Percentiles rank a stretch among this genome's conserved stretches.
Evolutionary conservation across 352 stramenopile species (phyloP).

Genomic region (Salisapilia sapeloensis): DNA sequence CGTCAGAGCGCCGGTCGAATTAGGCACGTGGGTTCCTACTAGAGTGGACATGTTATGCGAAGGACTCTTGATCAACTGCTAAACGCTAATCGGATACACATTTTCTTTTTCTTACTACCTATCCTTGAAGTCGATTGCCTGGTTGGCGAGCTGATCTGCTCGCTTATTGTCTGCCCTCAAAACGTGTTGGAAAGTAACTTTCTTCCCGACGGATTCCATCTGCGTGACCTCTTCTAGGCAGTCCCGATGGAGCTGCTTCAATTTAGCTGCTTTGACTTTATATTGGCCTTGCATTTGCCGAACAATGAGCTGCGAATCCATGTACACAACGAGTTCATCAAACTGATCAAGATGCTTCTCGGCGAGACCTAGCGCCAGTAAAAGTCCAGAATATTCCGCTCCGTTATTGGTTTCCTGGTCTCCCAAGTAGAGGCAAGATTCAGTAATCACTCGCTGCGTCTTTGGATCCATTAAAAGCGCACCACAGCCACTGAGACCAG

Average conservation of each 20-base stretch:
- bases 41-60: too few relatives aligned
- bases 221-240: conserved; percentile 20
- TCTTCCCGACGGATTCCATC: too few relatives aligned
- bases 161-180: conserved; percentile 23
- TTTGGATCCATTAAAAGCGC: conserved; percentile 27
- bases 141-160: conserved; percentile 46
- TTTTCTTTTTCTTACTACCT: conserved; percentile 3
- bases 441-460: conserved; percentile 20
- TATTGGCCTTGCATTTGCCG: conserved; percentile 58
- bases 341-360: conserved; percentile 14
- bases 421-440: conserved; percentile 25
- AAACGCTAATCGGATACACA: too few relatives aligned
- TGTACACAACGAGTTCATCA: conserved; percentile 23
- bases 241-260: conserved; percentile 20
- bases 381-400: conserved; percentile 45
- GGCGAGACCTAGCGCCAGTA: conserved; percentile 39
- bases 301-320: conserved; percentile 73
- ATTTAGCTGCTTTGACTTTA: conserved; percentile 42
- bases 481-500: conserved; percentile 34
- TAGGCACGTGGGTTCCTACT: too few relatives aligned
- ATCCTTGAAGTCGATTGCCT: conserved; percentile 30
- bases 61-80: too few relatives aligned
- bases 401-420: conserved; percentile 52
- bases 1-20: conserved; percentile 12
- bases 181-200: conserved; percentile 43